These are phyloP conservation scores for Aureobasidium sp. DNA, from an alignment of 2,329 filamentous ascomycete species.

Conservation along the genomic window DNA sequence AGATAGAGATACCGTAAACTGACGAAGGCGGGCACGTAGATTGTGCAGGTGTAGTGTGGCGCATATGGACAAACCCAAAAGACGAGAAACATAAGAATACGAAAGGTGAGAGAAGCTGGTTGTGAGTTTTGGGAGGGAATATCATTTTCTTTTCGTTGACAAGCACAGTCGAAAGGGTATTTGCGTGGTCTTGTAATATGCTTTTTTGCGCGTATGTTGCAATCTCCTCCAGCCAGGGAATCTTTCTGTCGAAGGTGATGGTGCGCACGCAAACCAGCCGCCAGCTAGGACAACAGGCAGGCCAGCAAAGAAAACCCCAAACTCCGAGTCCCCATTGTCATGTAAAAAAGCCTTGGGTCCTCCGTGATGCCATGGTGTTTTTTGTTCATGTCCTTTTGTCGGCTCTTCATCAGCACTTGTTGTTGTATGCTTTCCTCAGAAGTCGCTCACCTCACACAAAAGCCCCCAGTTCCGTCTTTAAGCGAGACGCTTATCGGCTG, in stretches of 20 bases:
- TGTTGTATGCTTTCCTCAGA: neutral
- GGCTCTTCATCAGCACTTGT: neutral
- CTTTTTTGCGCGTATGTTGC: conserved; percentile 1
- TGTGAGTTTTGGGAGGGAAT: neutral
- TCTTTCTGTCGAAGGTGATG: neutral
- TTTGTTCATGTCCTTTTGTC: neutral
- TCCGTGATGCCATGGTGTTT: conserved; percentile 8
- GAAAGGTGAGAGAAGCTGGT: neutral
- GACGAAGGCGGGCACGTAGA: neutral
- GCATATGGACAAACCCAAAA: neutral
- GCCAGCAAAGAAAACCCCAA: neutral
- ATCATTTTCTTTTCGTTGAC: conserved; percentile 12
- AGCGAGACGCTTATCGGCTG: conserved; percentile 38
- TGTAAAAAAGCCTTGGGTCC: neutral
- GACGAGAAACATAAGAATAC: neutral
- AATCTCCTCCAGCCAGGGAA: neutral
- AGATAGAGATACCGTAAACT: no score
- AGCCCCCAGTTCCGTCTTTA: neutral
- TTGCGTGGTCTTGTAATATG: neutral
- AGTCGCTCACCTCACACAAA: conserved; percentile 9
- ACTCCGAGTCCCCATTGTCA: neutral
- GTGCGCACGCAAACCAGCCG: neutral
- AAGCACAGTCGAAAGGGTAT: conserved; percentile 5
- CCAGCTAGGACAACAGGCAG: neutral
- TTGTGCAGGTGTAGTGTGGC: neutral